phyloP scores from a whole-genome alignment of 1,139 yeast genomes.

The Taphrina flavorubra region DNA sequence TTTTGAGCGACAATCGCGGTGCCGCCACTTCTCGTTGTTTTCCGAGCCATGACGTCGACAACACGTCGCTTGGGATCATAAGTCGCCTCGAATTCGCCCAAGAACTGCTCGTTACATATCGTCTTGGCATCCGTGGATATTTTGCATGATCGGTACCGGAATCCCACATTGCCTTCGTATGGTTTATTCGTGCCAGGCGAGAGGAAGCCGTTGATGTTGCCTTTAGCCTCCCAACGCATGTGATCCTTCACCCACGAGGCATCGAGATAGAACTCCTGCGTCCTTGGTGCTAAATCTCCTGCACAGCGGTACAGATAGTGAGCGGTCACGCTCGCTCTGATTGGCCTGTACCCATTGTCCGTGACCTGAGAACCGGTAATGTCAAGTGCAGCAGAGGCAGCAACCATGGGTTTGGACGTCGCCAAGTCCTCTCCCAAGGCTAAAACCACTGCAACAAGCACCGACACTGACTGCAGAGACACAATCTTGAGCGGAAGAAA shows the following conservation, averaged over 20 bases:
- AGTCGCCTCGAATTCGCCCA: not conserved
- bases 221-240: not conserved
- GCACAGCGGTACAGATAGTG: not conserved
- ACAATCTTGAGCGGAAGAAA: no score
- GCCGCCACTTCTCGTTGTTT: not conserved
- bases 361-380: no score
- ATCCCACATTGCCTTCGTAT: not conserved
- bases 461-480: no score
- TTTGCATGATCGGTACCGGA: not conserved
- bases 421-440: no score
- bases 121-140: not conserved
- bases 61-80: not conserved
- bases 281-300: not conserved
- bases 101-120: not conserved
- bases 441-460: no score
- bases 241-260: not conserved
- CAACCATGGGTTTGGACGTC: no score
- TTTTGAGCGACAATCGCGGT: not conserved
- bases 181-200: not conserved
- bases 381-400: not conserved
- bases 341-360: no score
- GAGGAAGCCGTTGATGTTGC: not conserved
- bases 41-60: not conserved
- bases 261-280: constrained; percentile 1
- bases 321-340: constrained; percentile 4